Evolutionary conservation across 2,329 filamentous ascomycete species (phyloP).

Genomic region (Penicillium psychrosexuale): DNA sequence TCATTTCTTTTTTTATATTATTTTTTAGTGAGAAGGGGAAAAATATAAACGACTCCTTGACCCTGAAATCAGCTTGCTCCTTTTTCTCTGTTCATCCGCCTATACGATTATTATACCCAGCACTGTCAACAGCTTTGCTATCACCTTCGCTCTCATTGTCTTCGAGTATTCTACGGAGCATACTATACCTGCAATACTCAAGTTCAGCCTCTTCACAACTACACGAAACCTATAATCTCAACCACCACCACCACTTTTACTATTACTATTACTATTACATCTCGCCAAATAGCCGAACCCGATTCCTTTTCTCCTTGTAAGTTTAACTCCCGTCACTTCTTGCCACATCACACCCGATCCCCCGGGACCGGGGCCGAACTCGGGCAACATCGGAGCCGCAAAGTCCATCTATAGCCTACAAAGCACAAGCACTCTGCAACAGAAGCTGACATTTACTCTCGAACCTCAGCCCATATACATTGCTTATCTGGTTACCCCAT

Average conservation of each 20-base stretch:
- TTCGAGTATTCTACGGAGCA: not conserved
- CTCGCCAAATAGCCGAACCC: not conserved
- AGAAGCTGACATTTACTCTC: conserved; percentile 1
- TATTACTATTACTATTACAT: not conserved
- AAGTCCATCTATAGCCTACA: conserved; percentile 6
- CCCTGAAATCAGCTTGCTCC: not conserved
- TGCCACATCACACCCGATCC: conserved; percentile 18
- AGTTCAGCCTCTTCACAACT: not conserved
- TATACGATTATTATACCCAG: not conserved
- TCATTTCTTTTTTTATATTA: conserved; percentile 1
- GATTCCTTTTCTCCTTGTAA: conserved; percentile 9
- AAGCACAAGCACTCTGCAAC: not conserved
- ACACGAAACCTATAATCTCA: not conserved
- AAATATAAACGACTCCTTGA: conserved; percentile 4
- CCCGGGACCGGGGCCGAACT: conserved; percentile 6
- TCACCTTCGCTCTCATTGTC: not conserved
- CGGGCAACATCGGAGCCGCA: conserved; percentile 18
- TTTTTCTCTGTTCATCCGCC: not conserved
- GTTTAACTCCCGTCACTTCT: conserved; percentile 1
- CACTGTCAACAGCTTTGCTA: not conserved
- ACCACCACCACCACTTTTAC: not conserved
- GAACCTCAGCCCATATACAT: not conserved
- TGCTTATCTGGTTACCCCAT: not conserved
- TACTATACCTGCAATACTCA: not conserved
- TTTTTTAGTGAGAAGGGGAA: not conserved